Evolutionary conservation across 352 stramenopile species (phyloP).

Genomic region (Pythium sukuiense): DNA sequence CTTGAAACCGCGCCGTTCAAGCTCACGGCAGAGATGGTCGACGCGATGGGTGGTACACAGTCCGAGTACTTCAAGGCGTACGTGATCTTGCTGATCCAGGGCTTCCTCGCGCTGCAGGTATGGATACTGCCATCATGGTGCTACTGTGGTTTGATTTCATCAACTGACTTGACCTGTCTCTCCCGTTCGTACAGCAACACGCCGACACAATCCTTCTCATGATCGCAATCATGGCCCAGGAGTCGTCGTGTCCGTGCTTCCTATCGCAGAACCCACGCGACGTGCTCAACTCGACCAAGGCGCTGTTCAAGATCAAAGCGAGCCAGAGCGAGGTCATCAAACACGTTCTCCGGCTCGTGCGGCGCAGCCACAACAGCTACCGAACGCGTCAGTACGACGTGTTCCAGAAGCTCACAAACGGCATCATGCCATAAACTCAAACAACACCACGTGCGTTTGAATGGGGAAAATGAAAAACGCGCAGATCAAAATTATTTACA

Average conservation of each 20-base stretch:
- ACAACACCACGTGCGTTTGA: not conserved
- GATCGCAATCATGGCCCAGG: slow-evolving; percentile 95
- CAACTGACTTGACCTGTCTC: slow-evolving; percentile 15
- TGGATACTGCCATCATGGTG: not conserved
- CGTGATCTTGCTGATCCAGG: slow-evolving; percentile 96
- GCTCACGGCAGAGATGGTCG: slow-evolving; percentile 97
- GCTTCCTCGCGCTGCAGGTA: slow-evolving; percentile 95
- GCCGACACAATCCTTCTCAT: slow-evolving; percentile 94
- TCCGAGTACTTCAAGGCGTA: slow-evolving; percentile 95
- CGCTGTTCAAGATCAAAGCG: slow-evolving; percentile 78
- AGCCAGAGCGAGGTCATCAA: slow-evolving; percentile 88
- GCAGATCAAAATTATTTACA: slow-evolving; percentile 24
- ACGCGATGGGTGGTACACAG: slow-evolving; percentile 94
- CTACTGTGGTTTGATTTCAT: not conserved
- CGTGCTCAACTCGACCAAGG: slow-evolving; percentile 74
- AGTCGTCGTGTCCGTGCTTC: slow-evolving; percentile 97
- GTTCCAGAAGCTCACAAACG: slow-evolving; percentile 92
- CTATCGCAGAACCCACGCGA: slow-evolving; percentile 72
- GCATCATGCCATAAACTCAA: slow-evolving; percentile 69
- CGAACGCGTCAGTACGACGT: slow-evolving; percentile 89
- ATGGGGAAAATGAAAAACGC: slow-evolving; percentile 8
- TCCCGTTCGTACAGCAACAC: slow-evolving; percentile 60
- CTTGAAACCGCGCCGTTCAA: slow-evolving; percentile 99
- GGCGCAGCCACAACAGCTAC: slow-evolving; percentile 90
- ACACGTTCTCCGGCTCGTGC: slow-evolving; percentile 88